Evolutionary conservation across 164 flowering plant species (phyloP).

Genomic region (Tetrastigma voinierianum): DNA sequence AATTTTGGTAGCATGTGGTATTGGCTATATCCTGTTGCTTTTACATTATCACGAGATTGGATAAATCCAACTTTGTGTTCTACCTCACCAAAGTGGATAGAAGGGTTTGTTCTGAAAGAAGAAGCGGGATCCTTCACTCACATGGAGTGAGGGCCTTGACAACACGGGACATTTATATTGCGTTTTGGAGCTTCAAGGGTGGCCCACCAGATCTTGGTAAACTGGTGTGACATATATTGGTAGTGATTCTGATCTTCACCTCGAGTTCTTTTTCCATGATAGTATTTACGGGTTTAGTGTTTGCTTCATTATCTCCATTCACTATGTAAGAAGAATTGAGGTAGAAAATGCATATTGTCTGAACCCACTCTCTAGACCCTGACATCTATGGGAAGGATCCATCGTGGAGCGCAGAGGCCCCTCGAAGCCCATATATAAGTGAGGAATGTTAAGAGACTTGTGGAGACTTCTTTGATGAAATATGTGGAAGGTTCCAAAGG

Average conservation of each 20-base stretch:
- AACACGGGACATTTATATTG: slow-evolving; percentile 83
- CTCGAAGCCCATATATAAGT: no score
- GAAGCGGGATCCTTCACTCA: slow-evolving; percentile 80
- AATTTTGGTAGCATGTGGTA: slow-evolving; percentile 86
- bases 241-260: slow-evolving; percentile 58
- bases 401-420: no score
- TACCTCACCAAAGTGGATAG: slow-evolving; percentile 75
- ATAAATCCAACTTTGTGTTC: slow-evolving; percentile 63
- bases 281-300: slow-evolving; percentile 36
- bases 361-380: no score
- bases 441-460: no score
- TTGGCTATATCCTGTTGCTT: slow-evolving; percentile 93
- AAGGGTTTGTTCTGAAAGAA: slow-evolving; percentile 89
- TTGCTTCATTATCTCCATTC: background rate
- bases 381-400: no score
- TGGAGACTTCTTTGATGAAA: no score
- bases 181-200: slow-evolving; percentile 93
- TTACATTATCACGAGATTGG: slow-evolving; percentile 54
- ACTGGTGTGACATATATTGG: slow-evolving; percentile 82
- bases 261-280: slow-evolving; percentile 64
- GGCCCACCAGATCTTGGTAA: slow-evolving; percentile 99
- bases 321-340: no score
- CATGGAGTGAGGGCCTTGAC: slow-evolving; percentile 51
- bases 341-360: no score
- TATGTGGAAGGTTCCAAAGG: no score